Base-by-base conservation (phyloP, 1,284 basidiomycete species). In the Ustilago cynodontis region DNA sequence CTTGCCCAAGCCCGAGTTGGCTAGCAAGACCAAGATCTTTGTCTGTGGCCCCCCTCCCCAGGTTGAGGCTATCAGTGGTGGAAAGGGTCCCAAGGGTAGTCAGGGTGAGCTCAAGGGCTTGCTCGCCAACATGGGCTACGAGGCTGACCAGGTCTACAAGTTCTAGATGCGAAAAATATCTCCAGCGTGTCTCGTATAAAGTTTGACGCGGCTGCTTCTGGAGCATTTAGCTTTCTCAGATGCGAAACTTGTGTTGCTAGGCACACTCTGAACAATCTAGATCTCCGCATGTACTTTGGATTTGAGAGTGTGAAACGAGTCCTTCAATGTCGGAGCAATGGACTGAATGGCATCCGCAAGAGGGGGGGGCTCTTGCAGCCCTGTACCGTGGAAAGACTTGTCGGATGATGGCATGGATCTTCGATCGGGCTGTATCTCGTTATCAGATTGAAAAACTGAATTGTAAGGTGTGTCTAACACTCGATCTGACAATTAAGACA, bases 11-110 rank as follows among this genome's bases (percentile, higher is more conserved):
- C 88, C 94, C 18, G 89, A 88, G 11, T 86, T 91, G 53, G 91
- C 90, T 6, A 90, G 93, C 70, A 95, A 94, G 88, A 89, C 94
- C 83, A 95, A 94, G 88, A 88, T 96, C 59, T 94, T 95, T 86
- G 88, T 98, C 35, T 98, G 95, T 84, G 94, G 93, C 22, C 80
- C 83, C 33, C 80, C 80, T 33, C 77, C 79, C 26, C 82, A 81
- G 71, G 77, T 83, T 20, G 80, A 82, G 67, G 82, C 82, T 22
- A 73, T 86, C 54, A 77, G 70, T 56, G 83, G 83, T 53, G 77
- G 75, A 6, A 86, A 85, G 78, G 80, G 82, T 10, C 81, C 80
- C 68, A 81, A 80, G 68, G 78, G 78, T 29, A 72, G 71, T 47
- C 84, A 85, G 73, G 84, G 83, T 37, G 81, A 84, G 51, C 80